phyloP scores from a whole-genome alignment of 495 filamentous ascomycete genomes.

The Lineolata rhizophorae region DNA sequence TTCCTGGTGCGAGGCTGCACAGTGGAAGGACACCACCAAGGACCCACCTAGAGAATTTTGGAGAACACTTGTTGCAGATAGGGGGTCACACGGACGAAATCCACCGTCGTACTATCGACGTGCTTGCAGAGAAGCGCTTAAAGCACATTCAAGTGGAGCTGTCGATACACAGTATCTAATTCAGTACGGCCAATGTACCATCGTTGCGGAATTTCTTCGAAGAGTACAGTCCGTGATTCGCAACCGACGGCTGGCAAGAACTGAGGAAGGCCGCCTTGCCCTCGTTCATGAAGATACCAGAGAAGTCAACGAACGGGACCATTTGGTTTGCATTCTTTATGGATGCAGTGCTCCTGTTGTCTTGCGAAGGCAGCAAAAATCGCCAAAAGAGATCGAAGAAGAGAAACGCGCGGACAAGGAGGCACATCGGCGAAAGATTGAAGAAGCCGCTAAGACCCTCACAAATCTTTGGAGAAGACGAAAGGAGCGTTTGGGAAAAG shows the following conservation, averaged over 20 bases:
- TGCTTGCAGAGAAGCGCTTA: conserved; percentile 1
- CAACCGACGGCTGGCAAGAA: conserved; percentile 12
- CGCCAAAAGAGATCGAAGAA: conserved; percentile 1
- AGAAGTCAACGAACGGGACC: conserved; percentile 10
- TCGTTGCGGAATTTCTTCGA: conserved; percentile 9
- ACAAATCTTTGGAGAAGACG: too few relatives aligned
- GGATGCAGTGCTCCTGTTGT: conserved; percentile 24
- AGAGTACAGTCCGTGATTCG: conserved; percentile 14
- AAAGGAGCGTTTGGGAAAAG: too few relatives aligned
- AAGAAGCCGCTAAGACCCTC: too few relatives aligned
- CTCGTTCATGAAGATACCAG: conserved; percentile 8
- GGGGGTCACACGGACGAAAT: conserved; percentile 1
- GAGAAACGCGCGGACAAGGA: too few relatives aligned
- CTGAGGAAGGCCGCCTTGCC: conserved; percentile 5
- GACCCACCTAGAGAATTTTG: conserved; percentile 1
- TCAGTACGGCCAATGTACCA: conserved; percentile 1
- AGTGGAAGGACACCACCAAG: neutral
- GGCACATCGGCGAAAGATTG: too few relatives aligned
- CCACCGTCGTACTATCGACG: conserved; percentile 1
- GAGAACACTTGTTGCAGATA: conserved; percentile 4
- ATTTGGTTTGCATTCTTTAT: conserved; percentile 21
- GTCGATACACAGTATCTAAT: conserved; percentile 1
- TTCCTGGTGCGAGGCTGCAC: conserved; percentile 1
- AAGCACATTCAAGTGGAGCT: conserved; percentile 1
- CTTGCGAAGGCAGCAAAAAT: conserved; percentile 10